Evolutionary conservation across 1,284 basidiomycete genomes (phyloP), one percentile per base, ranked within the genome.

Genomic region (Chalciporus sp.): DNA sequence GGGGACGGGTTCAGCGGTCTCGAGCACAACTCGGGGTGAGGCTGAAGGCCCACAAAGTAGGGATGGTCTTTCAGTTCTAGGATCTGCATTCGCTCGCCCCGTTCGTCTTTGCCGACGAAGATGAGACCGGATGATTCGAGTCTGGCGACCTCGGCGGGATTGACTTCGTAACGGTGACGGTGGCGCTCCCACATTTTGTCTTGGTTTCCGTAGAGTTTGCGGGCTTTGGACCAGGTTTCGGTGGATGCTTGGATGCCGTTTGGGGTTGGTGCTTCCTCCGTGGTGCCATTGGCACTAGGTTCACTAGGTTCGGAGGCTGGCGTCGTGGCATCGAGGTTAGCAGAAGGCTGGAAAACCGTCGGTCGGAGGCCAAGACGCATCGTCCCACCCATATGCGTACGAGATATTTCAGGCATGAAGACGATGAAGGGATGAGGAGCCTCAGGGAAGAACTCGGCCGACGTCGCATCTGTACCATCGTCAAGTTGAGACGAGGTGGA

Each of bases 321-420:
- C 8, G 14, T 17, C 33, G 56, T 55, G 19, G 51, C 14, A 47
- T 61, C 57, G 41, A 51, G 49, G 14, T 63, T 63, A 51, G 63
- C 48, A 45, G 44, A 63, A 12, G 79, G 71, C 58, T 88, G 82
- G 70, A 99, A 98, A 49, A 98, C 82, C 3, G 96, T 98, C 6
- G 97, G 95, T 19, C 96, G 86, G 48, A 99, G 80, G 20, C 96
- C 96, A 14, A 98, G 83, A 19, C 96, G 88, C 96, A 99, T 99
- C 20, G 96, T 99, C 27, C 96, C 96, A 52, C 96, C 96, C 82
- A 99, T 93, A 63, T 99, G 95, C 7, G 95, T 98, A 70, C 92
- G 93, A 43, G 94, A 97, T 63, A 99, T 93, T 73, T 99, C 96
- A 28, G 96, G 96, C 96, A 99, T 99, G 83, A 96, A 99, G 62